Conservation (phyloP, 441 rosid genomes). For the Syzygium malaccense region DNA sequence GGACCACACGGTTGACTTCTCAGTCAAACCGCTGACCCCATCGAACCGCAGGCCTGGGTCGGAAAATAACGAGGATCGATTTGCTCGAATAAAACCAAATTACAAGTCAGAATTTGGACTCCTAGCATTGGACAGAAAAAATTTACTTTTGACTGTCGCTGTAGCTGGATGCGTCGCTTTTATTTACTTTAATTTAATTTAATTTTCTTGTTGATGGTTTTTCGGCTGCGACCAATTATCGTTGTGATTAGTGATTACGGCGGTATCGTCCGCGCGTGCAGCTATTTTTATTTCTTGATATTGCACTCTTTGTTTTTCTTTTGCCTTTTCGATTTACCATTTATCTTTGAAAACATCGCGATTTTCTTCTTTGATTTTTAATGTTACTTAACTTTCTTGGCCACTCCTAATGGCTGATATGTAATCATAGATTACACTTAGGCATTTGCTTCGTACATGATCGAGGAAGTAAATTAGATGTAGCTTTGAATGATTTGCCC, state of each 20-base stretch:
- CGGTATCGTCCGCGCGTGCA: neutral
- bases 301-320: neutral
- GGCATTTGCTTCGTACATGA: neutral
- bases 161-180: neutral
- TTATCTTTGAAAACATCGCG: rapidly evolving
- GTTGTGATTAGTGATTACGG: too few relatives aligned
- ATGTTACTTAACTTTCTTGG: neutral
- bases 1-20: neutral
- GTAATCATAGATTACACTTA: neutral
- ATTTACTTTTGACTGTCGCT: rapidly evolving
- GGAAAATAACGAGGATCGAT: neutral
- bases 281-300: neutral
- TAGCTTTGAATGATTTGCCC: neutral
- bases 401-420: rapidly evolving
- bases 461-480: too few relatives aligned
- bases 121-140: neutral
- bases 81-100: neutral
- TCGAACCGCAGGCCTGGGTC: too few relatives aligned
- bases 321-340: neutral
- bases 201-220: neutral
- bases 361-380: neutral
- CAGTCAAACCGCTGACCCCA: neutral
- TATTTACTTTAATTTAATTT: neutral
- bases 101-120: neutral
- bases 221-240: neutral